Conservation (phyloP, 768 basidiomycete genomes). For the Collybia nuda region DNA sequence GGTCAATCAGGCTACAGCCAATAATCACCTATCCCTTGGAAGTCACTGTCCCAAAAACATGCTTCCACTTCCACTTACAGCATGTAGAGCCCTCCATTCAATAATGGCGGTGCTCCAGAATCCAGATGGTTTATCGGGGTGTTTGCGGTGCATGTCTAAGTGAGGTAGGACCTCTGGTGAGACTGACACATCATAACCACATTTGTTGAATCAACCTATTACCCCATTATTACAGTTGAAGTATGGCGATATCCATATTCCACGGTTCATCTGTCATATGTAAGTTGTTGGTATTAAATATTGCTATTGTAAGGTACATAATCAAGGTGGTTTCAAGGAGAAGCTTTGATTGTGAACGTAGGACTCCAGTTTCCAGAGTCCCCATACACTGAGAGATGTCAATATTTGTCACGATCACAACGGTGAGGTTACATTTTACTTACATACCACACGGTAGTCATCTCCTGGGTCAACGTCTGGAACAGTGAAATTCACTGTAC, state of each 20-base stretch:
- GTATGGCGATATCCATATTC: neutral
- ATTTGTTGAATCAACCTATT: neutral
- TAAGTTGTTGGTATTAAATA: too few relatives aligned
- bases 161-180: neutral
- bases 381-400: conserved; percentile 27
- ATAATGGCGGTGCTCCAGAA: too few relatives aligned
- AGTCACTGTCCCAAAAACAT: too few relatives aligned
- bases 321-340: too few relatives aligned
- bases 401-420: neutral
- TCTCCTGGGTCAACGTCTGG: conserved; percentile 24
- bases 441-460: conserved; percentile 30
- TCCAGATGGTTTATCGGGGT: too few relatives aligned
- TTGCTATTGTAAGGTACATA: too few relatives aligned
- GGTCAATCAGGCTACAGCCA: neutral
- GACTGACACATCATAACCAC: too few relatives aligned
- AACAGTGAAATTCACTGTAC: conserved; percentile 21
- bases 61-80: too few relatives aligned
- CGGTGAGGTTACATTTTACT: conserved; percentile 6
- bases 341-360: conserved; percentile 23
- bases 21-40: neutral
- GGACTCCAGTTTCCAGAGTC: conserved; percentile 36
- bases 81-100: too few relatives aligned
- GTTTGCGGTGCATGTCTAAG: too few relatives aligned
- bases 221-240: too few relatives aligned
- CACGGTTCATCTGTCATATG: too few relatives aligned